Conservation (phyloP, 768 basidiomycete genomes). For the Boletus huronensis region DNA sequence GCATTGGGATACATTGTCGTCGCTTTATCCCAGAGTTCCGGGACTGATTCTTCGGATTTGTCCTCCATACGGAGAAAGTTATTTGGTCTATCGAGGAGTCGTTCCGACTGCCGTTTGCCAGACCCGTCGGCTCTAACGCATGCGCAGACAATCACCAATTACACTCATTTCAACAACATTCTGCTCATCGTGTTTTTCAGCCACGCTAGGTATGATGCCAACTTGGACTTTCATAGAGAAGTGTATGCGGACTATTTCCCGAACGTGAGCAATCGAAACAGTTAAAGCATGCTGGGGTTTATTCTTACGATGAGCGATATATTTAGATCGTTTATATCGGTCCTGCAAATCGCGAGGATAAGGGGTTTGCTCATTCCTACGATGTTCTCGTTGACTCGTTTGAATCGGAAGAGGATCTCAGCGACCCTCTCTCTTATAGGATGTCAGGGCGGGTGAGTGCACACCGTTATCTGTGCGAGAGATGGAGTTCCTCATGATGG, state of each 20-base stretch:
- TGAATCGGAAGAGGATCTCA: constrained; percentile 42
- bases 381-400: constrained; percentile 49
- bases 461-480: neutral
- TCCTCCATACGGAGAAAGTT: neutral
- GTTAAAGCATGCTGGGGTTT: neutral
- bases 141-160: constrained; percentile 21
- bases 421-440: constrained; percentile 34
- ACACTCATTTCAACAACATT: constrained; percentile 39
- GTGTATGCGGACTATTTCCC: constrained; percentile 49
- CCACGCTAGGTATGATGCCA: constrained; percentile 44
- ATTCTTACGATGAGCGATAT: neutral
- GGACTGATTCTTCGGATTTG: neutral
- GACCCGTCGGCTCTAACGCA: constrained; percentile 20
- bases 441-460: constrained; percentile 42
- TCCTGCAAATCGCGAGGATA: constrained; percentile 43
- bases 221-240: constrained; percentile 44
- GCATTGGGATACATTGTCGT: constrained; percentile 7
- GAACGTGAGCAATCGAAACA: constrained; percentile 34
- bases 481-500: neutral
- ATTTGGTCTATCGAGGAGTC: neutral
- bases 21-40: neutral
- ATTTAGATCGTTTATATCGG: constrained; percentile 47
- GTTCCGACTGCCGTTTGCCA: constrained; percentile 15
- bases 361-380: constrained; percentile 46
- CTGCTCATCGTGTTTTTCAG: constrained; percentile 50